Base-by-base conservation (phyloP, 208 protist species). In the Leishmania lainsoni region DNA sequence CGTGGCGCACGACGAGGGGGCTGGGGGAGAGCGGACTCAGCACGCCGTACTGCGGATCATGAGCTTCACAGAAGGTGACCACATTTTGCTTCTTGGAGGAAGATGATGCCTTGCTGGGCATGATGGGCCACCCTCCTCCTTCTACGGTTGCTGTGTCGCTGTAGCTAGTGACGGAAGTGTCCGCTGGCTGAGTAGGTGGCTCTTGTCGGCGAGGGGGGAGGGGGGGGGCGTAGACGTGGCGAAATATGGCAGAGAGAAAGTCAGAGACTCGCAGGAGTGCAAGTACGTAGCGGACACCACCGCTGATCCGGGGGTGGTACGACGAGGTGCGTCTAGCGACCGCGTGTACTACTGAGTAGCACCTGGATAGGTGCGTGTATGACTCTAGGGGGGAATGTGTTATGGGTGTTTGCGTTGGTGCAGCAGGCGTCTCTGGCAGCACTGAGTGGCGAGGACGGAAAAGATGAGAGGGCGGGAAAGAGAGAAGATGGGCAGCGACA, bases 11-110 rank as follows among this genome's bases (percentile, higher is more conserved):
- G 32, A 95, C 87, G n/a, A 97, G 75, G 6, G 92, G 90, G 58
- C 92, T 93, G 20, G 94, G 91, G 22, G 91, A 96, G 63, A 97
- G 87, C 12, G 92, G 91, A 63, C 91, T 96, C 35, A 97, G 91
- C 66, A 88, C 81, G 39, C 94, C 94, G 76, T 95, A 97, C 39
- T 91, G 87, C 17, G 83, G 84, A 61, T 97, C 94, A 79, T 95
- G 90, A 17, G 89, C 86, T 42, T 94, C 92, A 78, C 92, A 90
- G 78, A 96, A 97, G 14, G 87, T 85, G 52, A 96, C 89, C 29
- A 94, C 86, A 49, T 79, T 77, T 12, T 68, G 35, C 78, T 90
- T 92, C 58, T 70, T 79, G 26, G 61, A 78, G 32, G 76, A 80
- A 8, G 66, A 58, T 5, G 79, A 16, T 42, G n/a, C 14, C 63